A percentile compares a stretch with the other conserved stretches of the same genome.
These are phyloP conservation scores for Leishmania gerbilli DNA, from an alignment of 208 protist genomes.

Conservation along the genomic window DNA sequence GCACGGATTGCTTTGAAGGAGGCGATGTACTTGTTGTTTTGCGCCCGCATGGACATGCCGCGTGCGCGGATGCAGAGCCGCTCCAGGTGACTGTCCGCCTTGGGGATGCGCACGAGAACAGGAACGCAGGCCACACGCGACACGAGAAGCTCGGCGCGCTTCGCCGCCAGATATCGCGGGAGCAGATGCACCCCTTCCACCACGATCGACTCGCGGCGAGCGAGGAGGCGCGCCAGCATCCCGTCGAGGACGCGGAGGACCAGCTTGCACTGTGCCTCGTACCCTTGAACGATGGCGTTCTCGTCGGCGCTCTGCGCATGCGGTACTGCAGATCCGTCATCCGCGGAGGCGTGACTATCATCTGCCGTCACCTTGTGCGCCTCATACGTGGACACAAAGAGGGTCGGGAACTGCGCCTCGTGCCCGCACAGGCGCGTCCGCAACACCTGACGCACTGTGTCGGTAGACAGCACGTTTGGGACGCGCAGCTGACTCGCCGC, in stretches of 20 bases:
- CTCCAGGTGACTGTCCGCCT: slow-evolving; percentile 84
- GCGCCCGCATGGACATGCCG: slow-evolving; percentile 87
- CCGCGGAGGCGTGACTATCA: background rate
- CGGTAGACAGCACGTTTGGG: slow-evolving; percentile 88
- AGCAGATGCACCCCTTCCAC: slow-evolving; percentile 74
- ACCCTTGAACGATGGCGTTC: slow-evolving; percentile 8
- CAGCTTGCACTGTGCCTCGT: slow-evolving; percentile 25
- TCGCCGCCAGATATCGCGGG: slow-evolving; percentile 37
- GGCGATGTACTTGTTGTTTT: slow-evolving; percentile 88
- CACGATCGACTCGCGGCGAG: slow-evolving; percentile 40
- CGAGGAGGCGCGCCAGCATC: slow-evolving; percentile 14
- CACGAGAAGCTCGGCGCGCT: slow-evolving; percentile 36
- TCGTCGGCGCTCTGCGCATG: slow-evolving; percentile 1
- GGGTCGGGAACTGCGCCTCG: slow-evolving; percentile 36
- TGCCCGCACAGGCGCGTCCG: slow-evolving; percentile 36
- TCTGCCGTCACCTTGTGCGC: slow-evolving; percentile 30
- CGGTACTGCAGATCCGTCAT: background rate
- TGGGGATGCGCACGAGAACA: slow-evolving; percentile 81
- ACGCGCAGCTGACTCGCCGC: slow-evolving; percentile 86
- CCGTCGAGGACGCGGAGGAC: slow-evolving; percentile 19
- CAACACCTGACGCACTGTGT: slow-evolving; percentile 90
- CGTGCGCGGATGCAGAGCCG: slow-evolving; percentile 89
- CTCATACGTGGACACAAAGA: slow-evolving; percentile 74
- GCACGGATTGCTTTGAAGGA: slow-evolving; percentile 86
- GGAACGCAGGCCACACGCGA: slow-evolving; percentile 42